Percentiles rank a stretch among this genome's conserved stretches.
Evolutionary conservation across 2,329 filamentous ascomycete species (phyloP).

Genomic region (Trichophyton mentagrophytes): DNA sequence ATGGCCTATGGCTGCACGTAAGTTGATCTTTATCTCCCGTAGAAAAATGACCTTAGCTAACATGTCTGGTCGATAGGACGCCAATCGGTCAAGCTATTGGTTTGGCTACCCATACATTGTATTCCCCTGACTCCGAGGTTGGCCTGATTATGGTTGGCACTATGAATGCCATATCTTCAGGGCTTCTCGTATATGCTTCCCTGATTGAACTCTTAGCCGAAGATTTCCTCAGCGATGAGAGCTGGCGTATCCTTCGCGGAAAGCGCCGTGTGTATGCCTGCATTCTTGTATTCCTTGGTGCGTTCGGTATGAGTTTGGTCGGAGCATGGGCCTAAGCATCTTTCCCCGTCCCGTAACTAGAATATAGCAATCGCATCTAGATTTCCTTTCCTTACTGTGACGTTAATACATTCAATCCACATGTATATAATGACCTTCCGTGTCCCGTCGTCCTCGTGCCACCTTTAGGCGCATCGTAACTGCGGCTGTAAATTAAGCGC

Average conservation of each 20-base stretch:
- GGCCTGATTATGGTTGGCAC: conserved; percentile 64
- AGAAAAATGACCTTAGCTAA: neutral
- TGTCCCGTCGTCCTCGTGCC: too few species aligned
- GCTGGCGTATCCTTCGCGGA: conserved; percentile 54
- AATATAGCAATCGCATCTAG: neutral
- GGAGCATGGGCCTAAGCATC: conserved; percentile 54
- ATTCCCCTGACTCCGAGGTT: conserved; percentile 58
- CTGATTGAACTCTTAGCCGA: conserved; percentile 66
- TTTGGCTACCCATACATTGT: conserved; percentile 59
- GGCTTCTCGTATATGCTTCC: conserved; percentile 61
- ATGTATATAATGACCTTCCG: too few species aligned
- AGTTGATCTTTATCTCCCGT: conserved; percentile 4
- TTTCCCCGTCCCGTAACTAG: neutral
- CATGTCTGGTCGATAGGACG: conserved; percentile 40
- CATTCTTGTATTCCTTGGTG: conserved; percentile 49
- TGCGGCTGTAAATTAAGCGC: neutral
- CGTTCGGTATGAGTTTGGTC: conserved; percentile 56
- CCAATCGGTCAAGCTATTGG: conserved; percentile 69
- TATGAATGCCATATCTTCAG: conserved; percentile 74
- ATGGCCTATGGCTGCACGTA: conserved; percentile 53
- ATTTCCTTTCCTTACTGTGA: too few species aligned
- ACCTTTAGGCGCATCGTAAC: too few species aligned
- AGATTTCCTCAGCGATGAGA: conserved; percentile 65
- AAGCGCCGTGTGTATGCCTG: conserved; percentile 51
- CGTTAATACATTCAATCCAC: too few species aligned